Percentiles rank a stretch among this genome's conserved stretches.
These are phyloP conservation scores for Carpinus viminea DNA, from an alignment of 306 rosid species.

Conservation along the genomic window DNA sequence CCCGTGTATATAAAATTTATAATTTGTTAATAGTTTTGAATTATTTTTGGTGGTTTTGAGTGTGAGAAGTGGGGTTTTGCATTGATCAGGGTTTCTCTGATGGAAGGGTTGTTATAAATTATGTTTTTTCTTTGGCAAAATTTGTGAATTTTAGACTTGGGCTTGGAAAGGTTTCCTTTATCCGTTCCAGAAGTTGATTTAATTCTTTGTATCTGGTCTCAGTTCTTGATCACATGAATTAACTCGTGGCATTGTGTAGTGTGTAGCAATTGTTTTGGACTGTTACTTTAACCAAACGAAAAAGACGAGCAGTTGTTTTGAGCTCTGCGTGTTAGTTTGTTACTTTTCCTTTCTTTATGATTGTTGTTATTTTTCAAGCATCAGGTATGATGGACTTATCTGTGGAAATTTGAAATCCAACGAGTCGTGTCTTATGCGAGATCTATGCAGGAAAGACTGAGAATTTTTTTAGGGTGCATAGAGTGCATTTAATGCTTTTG, in stretches of 20 bases:
- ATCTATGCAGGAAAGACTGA: neutral
- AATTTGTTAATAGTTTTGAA: constrained; percentile 19
- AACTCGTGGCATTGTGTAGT: constrained; percentile 9
- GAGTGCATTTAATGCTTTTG: constrained; percentile 1
- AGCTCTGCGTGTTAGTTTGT: neutral
- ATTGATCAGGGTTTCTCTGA: neutral
- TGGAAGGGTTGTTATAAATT: neutral
- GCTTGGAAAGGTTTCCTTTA: neutral
- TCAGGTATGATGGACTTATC: neutral
- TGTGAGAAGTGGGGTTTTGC: constrained; percentile 4
- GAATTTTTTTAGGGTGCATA: neutral
- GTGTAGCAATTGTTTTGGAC: constrained; percentile 8
- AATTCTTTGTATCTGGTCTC: constrained; percentile 13
- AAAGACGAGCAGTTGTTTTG: neutral
- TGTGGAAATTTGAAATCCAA: neutral
- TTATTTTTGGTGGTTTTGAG: constrained; percentile 17
- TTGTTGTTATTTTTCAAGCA: constrained; percentile 4
- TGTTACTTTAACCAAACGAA: neutral
- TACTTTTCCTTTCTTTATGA: neutral
- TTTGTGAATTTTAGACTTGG: neutral
- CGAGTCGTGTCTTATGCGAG: constrained; percentile 4
- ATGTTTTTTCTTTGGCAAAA: neutral
- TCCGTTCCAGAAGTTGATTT: neutral
- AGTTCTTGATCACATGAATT: constrained; percentile 16
- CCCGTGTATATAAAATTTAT: neutral